These are phyloP conservation scores for Endogone sp. DNA, from an alignment of 192 early-diverging fungal genomes.

Conservation along the genomic window DNA sequence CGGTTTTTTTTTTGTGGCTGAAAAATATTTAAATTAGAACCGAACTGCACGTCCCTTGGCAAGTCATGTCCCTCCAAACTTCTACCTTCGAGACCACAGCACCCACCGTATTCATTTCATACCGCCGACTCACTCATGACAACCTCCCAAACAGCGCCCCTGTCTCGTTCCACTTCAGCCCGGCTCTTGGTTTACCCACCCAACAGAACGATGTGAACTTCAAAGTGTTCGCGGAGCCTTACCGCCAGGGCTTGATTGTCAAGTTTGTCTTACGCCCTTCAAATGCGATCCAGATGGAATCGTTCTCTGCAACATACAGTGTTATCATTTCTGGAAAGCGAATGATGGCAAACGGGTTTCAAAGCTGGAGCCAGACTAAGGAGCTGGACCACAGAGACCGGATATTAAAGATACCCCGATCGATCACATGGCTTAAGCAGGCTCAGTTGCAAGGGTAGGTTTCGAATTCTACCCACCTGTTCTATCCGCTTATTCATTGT, in stretches of 20 bases:
- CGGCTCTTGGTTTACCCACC: not conserved
- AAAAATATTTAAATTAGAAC: too few species aligned
- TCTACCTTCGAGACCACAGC: too few species aligned
- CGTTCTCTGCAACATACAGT: conserved; percentile 6
- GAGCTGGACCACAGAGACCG: conserved; percentile 25
- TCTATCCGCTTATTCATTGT: too few species aligned
- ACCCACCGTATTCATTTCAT: not conserved
- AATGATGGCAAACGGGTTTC: conserved; percentile 44
- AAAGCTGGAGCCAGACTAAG: conserved; percentile 43
- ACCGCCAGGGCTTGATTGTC: not conserved
- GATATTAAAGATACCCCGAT: conserved; percentile 30
- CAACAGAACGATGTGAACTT: not conserved
- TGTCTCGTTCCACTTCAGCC: not conserved
- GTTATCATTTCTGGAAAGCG: conserved; percentile 15
- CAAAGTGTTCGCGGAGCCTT: not conserved
- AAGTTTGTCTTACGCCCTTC: not conserved
- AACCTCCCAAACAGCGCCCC: too few species aligned
- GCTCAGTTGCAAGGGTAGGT: conserved; percentile 32
- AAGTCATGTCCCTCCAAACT: too few species aligned
- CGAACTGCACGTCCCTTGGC: too few species aligned
- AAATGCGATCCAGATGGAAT: not conserved
- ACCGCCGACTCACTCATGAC: not conserved
- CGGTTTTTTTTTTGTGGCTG: too few species aligned
- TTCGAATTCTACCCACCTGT: not conserved
- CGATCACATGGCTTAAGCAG: conserved; percentile 30